These are phyloP conservation scores for Stagonosporopsis cucurbitacearum DNA, from an alignment of 2,329 filamentous ascomycete genomes.

Conservation along the genomic window DNA sequence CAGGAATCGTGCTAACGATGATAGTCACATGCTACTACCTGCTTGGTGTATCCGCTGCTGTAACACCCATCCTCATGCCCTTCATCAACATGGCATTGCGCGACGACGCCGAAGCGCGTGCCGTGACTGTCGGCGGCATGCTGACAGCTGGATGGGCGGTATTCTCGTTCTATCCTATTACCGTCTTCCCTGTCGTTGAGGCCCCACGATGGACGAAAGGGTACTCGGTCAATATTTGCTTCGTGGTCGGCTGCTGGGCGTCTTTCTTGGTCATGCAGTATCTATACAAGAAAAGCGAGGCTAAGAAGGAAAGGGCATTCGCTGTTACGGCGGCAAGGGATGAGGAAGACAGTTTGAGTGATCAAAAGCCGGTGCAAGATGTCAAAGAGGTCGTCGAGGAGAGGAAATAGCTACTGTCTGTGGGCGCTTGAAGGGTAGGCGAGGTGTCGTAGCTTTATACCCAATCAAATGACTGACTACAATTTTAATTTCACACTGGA, in stretches of 20 bases:
- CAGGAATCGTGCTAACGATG: conserved; percentile 7
- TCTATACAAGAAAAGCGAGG: conserved; percentile 45
- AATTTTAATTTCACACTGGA: neutral
- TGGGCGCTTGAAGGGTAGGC: neutral
- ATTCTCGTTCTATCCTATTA: conserved; percentile 45
- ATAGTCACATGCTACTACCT: conserved; percentile 46
- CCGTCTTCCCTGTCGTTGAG: conserved; percentile 45
- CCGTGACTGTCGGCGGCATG: conserved; percentile 59
- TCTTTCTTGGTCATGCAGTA: conserved; percentile 51
- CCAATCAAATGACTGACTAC: no score
- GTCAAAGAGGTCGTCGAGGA: conserved; percentile 14
- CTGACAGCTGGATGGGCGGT: conserved; percentile 46
- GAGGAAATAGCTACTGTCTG: neutral
- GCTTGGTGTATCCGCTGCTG: conserved; percentile 43
- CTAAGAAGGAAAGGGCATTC: conserved; percentile 23
- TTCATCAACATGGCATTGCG: conserved; percentile 48
- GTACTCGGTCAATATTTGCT: conserved; percentile 57
- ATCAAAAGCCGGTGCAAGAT: conserved; percentile 6
- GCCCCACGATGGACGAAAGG: conserved; percentile 57
- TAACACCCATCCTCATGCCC: conserved; percentile 47
- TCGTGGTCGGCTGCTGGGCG: conserved; percentile 55
- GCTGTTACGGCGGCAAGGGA: conserved; percentile 28
- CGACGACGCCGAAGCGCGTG: conserved; percentile 57
- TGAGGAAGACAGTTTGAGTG: conserved; percentile 32
- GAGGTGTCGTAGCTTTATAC: neutral